A percentile compares a stretch with the other conserved stretches of the same genome.
Evolutionary conservation across 495 filamentous ascomycete species (phyloP).

Genomic region (Daldinia bambusicola): DNA sequence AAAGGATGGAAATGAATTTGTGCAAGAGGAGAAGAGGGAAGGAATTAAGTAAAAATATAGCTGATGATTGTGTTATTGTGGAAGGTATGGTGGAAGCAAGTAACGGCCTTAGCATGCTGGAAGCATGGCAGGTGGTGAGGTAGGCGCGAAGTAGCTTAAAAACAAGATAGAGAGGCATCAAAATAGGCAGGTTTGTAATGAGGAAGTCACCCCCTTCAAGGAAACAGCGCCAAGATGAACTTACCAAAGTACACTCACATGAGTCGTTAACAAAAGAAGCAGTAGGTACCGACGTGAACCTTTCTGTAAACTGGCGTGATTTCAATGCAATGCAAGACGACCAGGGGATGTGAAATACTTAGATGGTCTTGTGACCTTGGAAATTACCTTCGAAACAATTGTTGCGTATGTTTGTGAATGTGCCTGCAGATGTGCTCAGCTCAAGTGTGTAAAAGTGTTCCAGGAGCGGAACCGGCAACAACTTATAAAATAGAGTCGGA

Average conservation of each 20-base stretch:
- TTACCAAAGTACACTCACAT: background rate
- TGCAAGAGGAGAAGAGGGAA: conserved; percentile 1
- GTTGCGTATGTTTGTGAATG: background rate
- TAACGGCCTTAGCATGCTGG: background rate
- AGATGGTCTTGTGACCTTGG: background rate
- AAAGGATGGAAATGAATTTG: conserved; percentile 23
- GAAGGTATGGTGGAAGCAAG: background rate
- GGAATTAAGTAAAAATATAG: background rate
- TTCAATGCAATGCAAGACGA: background rate
- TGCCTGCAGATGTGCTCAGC: background rate
- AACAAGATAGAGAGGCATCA: background rate
- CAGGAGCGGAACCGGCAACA: background rate
- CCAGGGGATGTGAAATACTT: background rate
- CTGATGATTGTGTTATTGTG: background rate
- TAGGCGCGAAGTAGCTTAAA: background rate
- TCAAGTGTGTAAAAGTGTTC: background rate
- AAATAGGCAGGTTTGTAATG: background rate
- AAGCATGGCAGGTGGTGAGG: background rate
- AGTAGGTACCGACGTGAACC: conserved; percentile 15
- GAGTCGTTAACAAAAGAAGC: conserved; percentile 12
- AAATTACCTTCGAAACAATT: background rate
- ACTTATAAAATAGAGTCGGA: background rate
- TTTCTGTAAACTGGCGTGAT: conserved; percentile 8
- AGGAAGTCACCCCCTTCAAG: background rate
- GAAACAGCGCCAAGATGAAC: background rate